phyloP scores from a whole-genome alignment of 495 filamentous ascomycete species.

The Ramalina intermedia region DNA sequence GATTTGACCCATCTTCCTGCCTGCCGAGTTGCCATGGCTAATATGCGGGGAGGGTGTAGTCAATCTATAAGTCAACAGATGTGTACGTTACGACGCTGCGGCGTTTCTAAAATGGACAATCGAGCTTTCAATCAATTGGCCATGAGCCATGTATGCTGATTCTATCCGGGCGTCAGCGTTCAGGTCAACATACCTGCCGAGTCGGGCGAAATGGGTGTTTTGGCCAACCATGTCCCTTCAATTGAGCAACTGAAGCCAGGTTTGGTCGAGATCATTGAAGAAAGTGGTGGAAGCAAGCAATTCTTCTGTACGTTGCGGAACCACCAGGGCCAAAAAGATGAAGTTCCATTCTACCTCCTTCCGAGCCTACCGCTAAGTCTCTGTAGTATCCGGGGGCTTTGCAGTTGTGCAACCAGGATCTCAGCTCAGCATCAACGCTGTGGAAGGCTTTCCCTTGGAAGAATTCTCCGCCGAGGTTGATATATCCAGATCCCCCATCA shows the following conservation, averaged over 20 bases:
- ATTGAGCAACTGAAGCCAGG: constrained; percentile 98
- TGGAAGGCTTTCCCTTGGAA: constrained; percentile 86
- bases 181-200: constrained; percentile 99
- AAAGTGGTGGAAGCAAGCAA: constrained; percentile 83
- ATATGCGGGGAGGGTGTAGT: constrained; percentile 25
- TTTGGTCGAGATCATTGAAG: constrained; percentile 88
- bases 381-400: constrained; percentile 84
- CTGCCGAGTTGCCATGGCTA: constrained; percentile 8
- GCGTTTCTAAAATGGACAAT: neutral
- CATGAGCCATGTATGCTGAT: constrained; percentile 6
- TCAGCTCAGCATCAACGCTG: constrained; percentile 89
- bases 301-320: constrained; percentile 73
- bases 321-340: neutral
- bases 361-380: neutral
- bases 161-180: constrained; percentile 39
- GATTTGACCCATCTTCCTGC: neutral
- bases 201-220: constrained; percentile 97
- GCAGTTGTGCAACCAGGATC: constrained; percentile 94
- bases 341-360: neutral
- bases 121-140: neutral
- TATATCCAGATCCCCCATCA: neutral
- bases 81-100: constrained; percentile 40
- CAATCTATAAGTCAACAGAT: constrained; percentile 61
- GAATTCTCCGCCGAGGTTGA: constrained; percentile 79
- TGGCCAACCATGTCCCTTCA: constrained; percentile 96